These are phyloP conservation scores for Bremia lactucae DNA, from an alignment of 352 stramenopile genomes.

Conservation along the genomic window DNA sequence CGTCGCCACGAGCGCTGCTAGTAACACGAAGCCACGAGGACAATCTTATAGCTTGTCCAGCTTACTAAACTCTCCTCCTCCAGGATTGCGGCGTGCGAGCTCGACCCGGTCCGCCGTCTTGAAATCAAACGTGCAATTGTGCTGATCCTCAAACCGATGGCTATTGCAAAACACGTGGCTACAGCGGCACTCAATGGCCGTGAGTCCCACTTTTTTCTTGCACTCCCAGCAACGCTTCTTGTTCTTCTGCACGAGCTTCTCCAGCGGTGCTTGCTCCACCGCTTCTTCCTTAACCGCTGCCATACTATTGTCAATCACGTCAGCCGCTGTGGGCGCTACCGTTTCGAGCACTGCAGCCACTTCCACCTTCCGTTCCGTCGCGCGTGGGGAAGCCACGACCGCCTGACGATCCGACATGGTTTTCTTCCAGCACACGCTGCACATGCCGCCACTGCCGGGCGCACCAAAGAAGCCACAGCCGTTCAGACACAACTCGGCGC, in stretches of 20 bases:
- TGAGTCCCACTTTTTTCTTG: conserved; percentile 87
- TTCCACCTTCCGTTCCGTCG: conserved; percentile 19
- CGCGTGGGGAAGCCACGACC: conserved; percentile 12
- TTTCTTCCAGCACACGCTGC: conserved; percentile 81
- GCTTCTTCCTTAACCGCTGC: conserved; percentile 12
- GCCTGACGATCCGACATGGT: conserved; percentile 67
- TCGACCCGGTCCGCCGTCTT: conserved; percentile 65
- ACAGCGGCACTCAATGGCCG: conserved; percentile 84
- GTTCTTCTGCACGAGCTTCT: conserved; percentile 79
- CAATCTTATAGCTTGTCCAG: conserved; percentile 63
- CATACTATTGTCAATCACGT: conserved; percentile 9
- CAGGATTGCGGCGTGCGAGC: conserved; percentile 68
- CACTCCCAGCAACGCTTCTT: conserved; percentile 86
- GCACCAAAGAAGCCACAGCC: conserved; percentile 74
- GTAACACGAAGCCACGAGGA: not conserved
- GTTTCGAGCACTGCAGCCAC: conserved; percentile 2
- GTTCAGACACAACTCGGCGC: conserved; percentile 56
- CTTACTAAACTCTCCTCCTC: conserved; percentile 78
- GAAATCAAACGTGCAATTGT: conserved; percentile 82
- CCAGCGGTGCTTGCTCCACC: conserved; percentile 2
- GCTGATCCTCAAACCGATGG: conserved; percentile 83
- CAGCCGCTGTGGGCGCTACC: not conserved
- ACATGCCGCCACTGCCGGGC: conserved; percentile 62
- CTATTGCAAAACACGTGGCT: conserved; percentile 80
- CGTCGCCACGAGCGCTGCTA: not conserved